These are phyloP conservation scores for Incumbomyces lentus DNA, from an alignment of 2,329 filamentous ascomycete species.

Conservation along the genomic window DNA sequence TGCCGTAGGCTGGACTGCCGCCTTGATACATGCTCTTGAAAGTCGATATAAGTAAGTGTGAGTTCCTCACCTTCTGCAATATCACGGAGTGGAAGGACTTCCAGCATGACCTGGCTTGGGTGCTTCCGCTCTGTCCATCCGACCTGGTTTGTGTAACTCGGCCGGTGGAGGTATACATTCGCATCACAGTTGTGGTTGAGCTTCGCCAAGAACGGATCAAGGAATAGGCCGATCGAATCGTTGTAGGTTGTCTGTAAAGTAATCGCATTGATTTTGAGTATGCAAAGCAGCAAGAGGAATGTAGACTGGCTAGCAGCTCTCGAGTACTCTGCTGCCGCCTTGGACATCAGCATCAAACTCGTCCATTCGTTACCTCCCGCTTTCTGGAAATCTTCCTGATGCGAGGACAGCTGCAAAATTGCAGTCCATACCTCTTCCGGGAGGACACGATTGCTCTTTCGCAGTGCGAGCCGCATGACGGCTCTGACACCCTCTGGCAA, in stretches of 20 bases:
- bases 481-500: conserved; percentile 48
- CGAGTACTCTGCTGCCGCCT: conserved; percentile 45
- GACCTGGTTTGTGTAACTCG: not conserved
- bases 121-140: conserved; percentile 4
- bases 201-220: conserved; percentile 45
- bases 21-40: conserved; percentile 39
- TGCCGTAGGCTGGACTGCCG: conserved; percentile 43
- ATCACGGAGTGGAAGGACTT: conserved; percentile 41
- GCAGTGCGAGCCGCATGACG: conserved; percentile 43
- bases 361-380: conserved; percentile 34
- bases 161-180: conserved; percentile 42
- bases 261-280: conserved; percentile 23
- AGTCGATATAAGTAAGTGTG: conserved; percentile 52
- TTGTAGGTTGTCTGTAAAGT: conserved; percentile 46
- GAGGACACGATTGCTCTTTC: conserved; percentile 28
- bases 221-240: conserved; percentile 49
- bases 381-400: conserved; percentile 39
- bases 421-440: conserved; percentile 32
- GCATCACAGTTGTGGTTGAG: conserved; percentile 55
- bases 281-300: conserved; percentile 32
- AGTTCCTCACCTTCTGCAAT: conserved; percentile 49
- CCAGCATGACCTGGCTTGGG: conserved; percentile 24
- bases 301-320: conserved; percentile 33
- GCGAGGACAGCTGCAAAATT: conserved; percentile 37
- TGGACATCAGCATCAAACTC: conserved; percentile 43